Evolutionary conservation across 768 basidiomycete species (phyloP).

Genomic region (Phanerochaete sordida): DNA sequence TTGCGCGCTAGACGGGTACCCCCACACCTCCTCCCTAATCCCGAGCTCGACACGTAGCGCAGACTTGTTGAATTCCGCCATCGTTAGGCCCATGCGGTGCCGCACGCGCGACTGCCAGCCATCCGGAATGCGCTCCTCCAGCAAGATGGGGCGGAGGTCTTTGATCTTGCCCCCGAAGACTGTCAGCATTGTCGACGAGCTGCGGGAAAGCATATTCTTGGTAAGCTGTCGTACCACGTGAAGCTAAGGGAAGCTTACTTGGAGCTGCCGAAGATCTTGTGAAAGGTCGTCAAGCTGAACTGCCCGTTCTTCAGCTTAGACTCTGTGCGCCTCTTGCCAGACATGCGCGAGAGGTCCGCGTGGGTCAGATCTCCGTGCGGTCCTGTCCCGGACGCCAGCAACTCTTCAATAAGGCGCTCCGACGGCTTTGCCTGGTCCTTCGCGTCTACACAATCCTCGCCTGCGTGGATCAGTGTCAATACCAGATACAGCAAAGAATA

Average conservation of each 20-base stretch:
- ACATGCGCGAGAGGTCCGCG: conserved; percentile 54
- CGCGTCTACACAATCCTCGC: conserved; percentile 45
- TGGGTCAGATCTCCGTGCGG: conserved; percentile 46
- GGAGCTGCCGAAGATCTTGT: conserved; percentile 61
- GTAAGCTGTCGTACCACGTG: too few relatives aligned
- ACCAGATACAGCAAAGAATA: too few relatives aligned
- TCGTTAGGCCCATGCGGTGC: conserved; percentile 56
- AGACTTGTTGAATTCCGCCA: conserved; percentile 48
- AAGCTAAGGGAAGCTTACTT: conserved; percentile 50
- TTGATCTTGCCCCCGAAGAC: conserved; percentile 63
- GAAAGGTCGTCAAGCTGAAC: conserved; percentile 45
- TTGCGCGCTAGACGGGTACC: not conserved
- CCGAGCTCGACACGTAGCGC: conserved; percentile 28
- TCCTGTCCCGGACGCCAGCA: conserved; percentile 58
- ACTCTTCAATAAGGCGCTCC: conserved; percentile 43
- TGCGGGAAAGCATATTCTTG: conserved; percentile 23
- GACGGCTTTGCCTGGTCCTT: conserved; percentile 55
- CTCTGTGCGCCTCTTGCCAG: conserved; percentile 60
- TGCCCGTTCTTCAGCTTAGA: conserved; percentile 49
- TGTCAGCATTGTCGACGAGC: conserved; percentile 58
- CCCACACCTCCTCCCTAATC: conserved; percentile 24
- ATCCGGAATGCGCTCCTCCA: conserved; percentile 66
- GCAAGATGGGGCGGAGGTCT: conserved; percentile 52
- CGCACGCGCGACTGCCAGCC: conserved; percentile 66
- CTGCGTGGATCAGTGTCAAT: too few relatives aligned